Evolutionary conservation across 2,329 filamentous ascomycete species (phyloP), one percentile per base, ranked within the genome.

Genomic region (Xenoacremonium recifei): DNA sequence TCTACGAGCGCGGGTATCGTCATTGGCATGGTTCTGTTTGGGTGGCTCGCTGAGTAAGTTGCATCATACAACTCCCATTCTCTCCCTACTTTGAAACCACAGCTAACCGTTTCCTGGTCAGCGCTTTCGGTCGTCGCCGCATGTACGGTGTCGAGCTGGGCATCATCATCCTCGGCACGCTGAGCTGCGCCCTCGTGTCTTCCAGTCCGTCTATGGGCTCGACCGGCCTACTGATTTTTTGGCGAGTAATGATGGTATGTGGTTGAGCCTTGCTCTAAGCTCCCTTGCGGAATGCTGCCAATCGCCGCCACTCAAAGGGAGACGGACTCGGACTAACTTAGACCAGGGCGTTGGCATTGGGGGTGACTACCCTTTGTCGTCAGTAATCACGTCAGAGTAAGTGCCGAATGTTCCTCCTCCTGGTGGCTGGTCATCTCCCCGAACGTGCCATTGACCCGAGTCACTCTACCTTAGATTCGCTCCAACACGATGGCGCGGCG

Each of bases 91-190:
- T 32, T 37, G 20, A 23, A 16, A 39, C 7, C 21, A 27, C 27
- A 30, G 25, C 52, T 59, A 37, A 58, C 33, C 23, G 42, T 27
- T n/a, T n/a, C n/a, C n/a, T 9, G 20, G 35, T 12, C 32, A 68
- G 65, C 66, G 72, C 79, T 4, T 76, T 89, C 42, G 89, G 89
- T 34, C 80, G 88, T 31, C 83, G 89, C 60, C 81, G 79, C 53
- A 92, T 95, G 85, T 93, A 93, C 59, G 88, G 88, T 36, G 73
- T 89, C 20, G 86, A 90, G 60, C 65, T 90, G 37, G 80, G 80
- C 43, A 75, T 91, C 49, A 87, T 89, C 57, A 82, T 89, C 45
- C 70, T 85, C 42, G 78, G 81, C 12, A 89, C 86, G 2, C 66
- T 89, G 32, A 81, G 81, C 44, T 85, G 85, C 58, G 71, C 82